These are phyloP conservation scores for Calonectria leucothoes DNA, from an alignment of 2,329 filamentous ascomycete species.

Conservation along the genomic window DNA sequence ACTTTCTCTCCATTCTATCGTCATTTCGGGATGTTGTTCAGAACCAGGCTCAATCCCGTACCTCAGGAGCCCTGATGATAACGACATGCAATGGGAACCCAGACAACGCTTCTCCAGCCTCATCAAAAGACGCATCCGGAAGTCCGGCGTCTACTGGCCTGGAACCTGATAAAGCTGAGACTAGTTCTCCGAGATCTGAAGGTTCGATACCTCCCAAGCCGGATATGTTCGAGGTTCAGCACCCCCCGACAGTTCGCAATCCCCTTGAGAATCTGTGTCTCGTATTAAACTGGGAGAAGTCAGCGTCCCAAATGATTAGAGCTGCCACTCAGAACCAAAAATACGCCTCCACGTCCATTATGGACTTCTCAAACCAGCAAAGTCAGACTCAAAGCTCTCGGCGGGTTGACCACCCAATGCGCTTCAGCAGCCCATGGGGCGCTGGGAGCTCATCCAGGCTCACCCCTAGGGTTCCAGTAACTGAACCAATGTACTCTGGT, in stretches of 20 bases:
- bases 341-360: background rate
- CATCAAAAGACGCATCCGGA: background rate
- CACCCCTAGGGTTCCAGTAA: background rate
- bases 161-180: background rate
- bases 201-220: background rate
- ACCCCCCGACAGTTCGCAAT: background rate
- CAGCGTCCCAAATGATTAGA: background rate
- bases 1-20: slow-evolving; percentile 62
- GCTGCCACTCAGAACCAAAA: background rate
- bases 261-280: background rate
- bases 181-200: background rate
- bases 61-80: background rate
- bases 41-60: background rate
- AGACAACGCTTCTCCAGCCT: background rate
- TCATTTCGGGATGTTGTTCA: slow-evolving; percentile 52
- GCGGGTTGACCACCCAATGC: background rate
- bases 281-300: background rate
- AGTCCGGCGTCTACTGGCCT: background rate
- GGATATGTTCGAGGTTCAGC: background rate
- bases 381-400: background rate
- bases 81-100: background rate
- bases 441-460: too few species aligned
- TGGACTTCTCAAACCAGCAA: background rate
- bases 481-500: background rate
- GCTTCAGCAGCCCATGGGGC: background rate